These are phyloP conservation scores for Trichopus zeylanicus DNA, from an alignment of 116 monocot genomes.

Conservation along the genomic window DNA sequence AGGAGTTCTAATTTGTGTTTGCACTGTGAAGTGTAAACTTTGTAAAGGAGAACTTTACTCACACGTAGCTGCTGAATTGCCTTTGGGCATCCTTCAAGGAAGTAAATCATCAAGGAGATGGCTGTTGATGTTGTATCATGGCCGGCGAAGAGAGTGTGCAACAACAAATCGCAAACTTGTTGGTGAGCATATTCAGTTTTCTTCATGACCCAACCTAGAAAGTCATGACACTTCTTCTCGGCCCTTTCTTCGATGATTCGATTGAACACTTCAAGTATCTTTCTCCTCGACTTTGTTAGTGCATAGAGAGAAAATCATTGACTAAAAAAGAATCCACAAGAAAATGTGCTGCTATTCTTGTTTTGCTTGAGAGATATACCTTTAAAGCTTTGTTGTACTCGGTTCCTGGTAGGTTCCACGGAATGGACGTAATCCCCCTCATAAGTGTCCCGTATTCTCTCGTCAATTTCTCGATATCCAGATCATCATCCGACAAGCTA, in stretches of 20 bases:
- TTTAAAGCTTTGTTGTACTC: background rate
- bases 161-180: background rate
- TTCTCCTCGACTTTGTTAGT: background rate
- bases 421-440: background rate
- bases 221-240: background rate
- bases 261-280: background rate
- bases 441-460: background rate
- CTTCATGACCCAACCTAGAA: background rate
- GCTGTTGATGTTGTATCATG: conserved; percentile 6
- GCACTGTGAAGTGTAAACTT: no score
- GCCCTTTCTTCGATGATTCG: background rate
- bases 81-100: conserved; percentile 4
- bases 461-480: background rate
- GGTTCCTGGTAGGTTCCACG: background rate
- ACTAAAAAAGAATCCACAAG: no score
- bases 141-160: conserved; percentile 1
- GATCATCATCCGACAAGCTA: background rate
- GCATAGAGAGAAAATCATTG: background rate
- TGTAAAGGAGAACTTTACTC: background rate
- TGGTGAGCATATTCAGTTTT: background rate
- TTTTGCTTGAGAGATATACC: background rate
- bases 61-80: conserved; percentile 5
- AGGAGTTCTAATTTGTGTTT: no score
- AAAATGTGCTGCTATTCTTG: no score
- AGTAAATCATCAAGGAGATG: background rate